phyloP scores from a whole-genome alignment of 345 rosid genomes.

The Hibiscus tridactylites region DNA sequence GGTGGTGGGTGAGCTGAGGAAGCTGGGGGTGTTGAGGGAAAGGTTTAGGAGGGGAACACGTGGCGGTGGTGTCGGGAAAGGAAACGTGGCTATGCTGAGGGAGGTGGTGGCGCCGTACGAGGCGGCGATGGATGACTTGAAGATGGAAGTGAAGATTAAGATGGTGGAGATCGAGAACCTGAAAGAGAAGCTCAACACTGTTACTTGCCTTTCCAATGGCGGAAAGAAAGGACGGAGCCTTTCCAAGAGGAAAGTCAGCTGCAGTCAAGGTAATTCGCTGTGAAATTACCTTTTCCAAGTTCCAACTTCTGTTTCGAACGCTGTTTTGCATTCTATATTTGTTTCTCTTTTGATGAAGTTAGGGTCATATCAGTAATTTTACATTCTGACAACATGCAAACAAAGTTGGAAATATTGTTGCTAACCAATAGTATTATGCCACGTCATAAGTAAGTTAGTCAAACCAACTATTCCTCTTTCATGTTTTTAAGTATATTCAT shows the following conservation, averaged over 20 bases:
- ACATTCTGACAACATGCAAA: background rate
- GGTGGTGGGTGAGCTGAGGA: constrained; percentile 72
- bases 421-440: background rate
- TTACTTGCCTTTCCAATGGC: constrained; percentile 12
- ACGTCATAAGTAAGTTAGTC: background rate
- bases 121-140: constrained; percentile 76
- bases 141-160: constrained; percentile 67
- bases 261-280: constrained; percentile 31
- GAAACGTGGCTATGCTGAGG: constrained; percentile 30
- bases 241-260: constrained; percentile 67
- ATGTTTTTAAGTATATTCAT: background rate
- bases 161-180: constrained; percentile 63
- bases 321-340: background rate
- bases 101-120: constrained; percentile 93
- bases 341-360: too few relatives aligned
- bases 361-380: background rate
- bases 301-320: background rate
- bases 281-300: background rate
- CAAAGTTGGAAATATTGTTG: background rate
- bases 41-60: constrained; percentile 52
- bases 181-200: constrained; percentile 58
- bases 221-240: constrained; percentile 56
- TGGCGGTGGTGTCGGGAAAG: constrained; percentile 24
- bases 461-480: background rate
- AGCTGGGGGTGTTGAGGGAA: constrained; percentile 60